These are phyloP conservation scores for Triticum urartu DNA, from an alignment of 176 grass and related monocot genomes.

Conservation along the genomic window DNA sequence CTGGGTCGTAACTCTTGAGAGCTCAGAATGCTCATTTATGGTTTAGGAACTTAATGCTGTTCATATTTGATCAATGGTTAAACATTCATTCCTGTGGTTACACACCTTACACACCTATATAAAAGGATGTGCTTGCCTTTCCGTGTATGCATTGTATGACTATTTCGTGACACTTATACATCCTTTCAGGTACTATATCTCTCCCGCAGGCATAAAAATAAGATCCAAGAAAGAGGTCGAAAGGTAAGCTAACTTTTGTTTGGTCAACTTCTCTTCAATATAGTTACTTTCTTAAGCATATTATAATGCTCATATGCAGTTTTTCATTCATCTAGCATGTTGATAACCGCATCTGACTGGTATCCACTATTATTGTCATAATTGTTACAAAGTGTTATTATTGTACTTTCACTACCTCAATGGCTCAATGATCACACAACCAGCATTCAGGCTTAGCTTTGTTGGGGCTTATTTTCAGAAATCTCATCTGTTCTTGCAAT, in stretches of 20 bases:
- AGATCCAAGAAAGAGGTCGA: slow-evolving; percentile 32
- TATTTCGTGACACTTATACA: not conserved
- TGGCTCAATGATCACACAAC: not conserved
- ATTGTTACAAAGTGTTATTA: not conserved
- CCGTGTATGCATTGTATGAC: not conserved
- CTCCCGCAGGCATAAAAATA: slow-evolving; percentile 42
- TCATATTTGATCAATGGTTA: not conserved
- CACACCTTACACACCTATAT: not conserved
- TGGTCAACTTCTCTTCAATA: not conserved
- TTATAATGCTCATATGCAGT: not conserved
- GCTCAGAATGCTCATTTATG: not conserved
- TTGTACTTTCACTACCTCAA: not conserved
- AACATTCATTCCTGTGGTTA: not conserved
- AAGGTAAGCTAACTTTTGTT: slow-evolving; percentile 29
- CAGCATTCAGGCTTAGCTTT: not conserved
- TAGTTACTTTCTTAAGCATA: slow-evolving; percentile 26
- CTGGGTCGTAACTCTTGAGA: not conserved
- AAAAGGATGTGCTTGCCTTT: not conserved
- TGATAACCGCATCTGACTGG: not conserved
- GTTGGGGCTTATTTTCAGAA: not conserved
- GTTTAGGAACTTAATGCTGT: not conserved
- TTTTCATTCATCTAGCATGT: not conserved
- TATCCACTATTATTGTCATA: not conserved
- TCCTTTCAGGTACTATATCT: slow-evolving; percentile 55
- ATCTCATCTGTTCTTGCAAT: not conserved